These are phyloP conservation scores for Medakamo hakoo DNA, from an alignment of 139 green algal species.

Conservation along the genomic window DNA sequence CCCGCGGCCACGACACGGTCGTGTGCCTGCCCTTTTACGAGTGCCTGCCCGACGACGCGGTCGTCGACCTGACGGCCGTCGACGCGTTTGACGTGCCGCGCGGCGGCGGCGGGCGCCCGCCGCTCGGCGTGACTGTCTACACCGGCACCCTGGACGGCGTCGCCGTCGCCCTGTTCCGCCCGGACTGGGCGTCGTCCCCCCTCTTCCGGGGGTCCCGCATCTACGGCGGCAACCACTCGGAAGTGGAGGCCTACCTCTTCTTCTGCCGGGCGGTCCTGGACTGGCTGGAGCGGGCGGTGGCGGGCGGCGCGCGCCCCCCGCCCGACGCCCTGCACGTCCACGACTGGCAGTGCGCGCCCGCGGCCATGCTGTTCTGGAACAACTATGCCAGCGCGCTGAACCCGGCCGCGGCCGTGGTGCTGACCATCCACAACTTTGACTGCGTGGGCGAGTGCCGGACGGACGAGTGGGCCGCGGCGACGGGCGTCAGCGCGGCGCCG, in stretches of 20 bases:
- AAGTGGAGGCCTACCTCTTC: conserved; percentile 91
- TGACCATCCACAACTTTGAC: conserved; percentile 95
- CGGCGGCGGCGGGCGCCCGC: too few species aligned
- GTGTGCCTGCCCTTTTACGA: conserved; percentile 77
- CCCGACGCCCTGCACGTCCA: conserved; percentile 71
- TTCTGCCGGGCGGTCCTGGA: conserved; percentile 80
- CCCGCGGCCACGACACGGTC: conserved; percentile 53
- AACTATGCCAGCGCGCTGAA: conserved; percentile 25
- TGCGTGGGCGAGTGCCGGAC: conserved; percentile 67
- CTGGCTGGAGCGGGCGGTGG: conserved; percentile 34
- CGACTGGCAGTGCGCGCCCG: conserved; percentile 77
- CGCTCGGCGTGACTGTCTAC: conserved; percentile 30
- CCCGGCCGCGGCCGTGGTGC: conserved; percentile 29
- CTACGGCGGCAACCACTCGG: conserved; percentile 87
- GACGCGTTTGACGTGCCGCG: too few species aligned
- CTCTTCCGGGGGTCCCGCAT: conserved; percentile 67
- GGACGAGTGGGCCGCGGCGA: conserved; percentile 62
- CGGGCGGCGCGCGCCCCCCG: conserved; percentile 6
- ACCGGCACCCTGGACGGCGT: conserved; percentile 31
- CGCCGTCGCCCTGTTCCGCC: conserved; percentile 45
- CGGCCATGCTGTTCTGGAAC: conserved; percentile 71
- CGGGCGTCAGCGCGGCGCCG: conserved; percentile 48
- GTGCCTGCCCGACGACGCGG: conserved; percentile 42
- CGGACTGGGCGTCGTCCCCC: conserved; percentile 38
- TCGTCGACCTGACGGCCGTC: conserved; percentile 51